These are phyloP conservation scores for Fraxinus platypoda DNA, from an alignment of 305 asterid species.

Conservation along the genomic window DNA sequence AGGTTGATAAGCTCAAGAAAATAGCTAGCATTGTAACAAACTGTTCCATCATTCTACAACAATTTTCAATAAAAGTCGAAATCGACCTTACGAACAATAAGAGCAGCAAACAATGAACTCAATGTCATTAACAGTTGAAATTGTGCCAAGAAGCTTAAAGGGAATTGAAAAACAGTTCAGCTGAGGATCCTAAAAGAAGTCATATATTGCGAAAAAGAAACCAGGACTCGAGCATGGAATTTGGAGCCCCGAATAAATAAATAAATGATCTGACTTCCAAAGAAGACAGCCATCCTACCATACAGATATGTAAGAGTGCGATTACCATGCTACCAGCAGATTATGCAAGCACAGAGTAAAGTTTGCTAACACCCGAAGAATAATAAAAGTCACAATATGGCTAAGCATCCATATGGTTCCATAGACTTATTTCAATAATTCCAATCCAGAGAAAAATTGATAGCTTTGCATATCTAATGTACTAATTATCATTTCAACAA, in stretches of 20 bases:
- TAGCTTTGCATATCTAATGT: not conserved
- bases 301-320: not conserved
- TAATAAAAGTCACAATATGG: not conserved
- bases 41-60: not conserved
- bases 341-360: not conserved
- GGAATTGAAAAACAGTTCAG: not conserved
- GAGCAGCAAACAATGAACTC: not conserved
- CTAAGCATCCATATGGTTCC: not conserved
- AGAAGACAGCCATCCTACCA: slow-evolving; percentile 2
- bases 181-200: slow-evolving; percentile 1
- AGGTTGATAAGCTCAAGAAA: not conserved
- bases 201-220: slow-evolving; percentile 15
- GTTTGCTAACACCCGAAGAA: not conserved
- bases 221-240: not conserved
- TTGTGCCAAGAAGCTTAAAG: not conserved
- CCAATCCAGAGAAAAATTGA: not conserved
- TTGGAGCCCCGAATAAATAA: not conserved
- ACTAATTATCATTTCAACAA: not conserved
- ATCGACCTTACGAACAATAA: slow-evolving; percentile 2
- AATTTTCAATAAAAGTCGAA: not conserved
- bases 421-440: not conserved
- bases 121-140: not conserved
- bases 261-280: not conserved
- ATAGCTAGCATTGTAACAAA: not conserved
- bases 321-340: not conserved